Evolutionary conservation across 1,139 yeast genomes (phyloP), one percentile per base, ranked within the genome.

Genomic region (Zygotorulaspora mrakii): DNA sequence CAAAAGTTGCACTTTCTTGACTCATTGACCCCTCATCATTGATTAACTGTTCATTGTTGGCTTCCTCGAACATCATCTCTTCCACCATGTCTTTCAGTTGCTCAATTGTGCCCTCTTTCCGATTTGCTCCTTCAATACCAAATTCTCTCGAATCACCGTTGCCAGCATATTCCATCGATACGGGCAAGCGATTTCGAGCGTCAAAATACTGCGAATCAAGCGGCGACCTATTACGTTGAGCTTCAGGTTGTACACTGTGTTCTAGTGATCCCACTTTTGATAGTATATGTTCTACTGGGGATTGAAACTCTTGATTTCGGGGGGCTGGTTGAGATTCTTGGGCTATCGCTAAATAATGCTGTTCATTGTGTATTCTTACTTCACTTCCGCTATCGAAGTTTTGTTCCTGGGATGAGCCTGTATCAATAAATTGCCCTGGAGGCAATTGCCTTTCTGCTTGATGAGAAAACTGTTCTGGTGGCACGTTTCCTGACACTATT

Each of bases 31-130:
- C 42, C 5, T 39, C 44, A 9, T 37, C 40, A 13, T 51, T 52
- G 6, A 42, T 48, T 33, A 16, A 16, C 12, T 51, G 57, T 11
- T 50, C 52, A 5, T 48, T 45, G 20, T 43, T 23, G 33, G 22
- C 48, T 25, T 54, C 58, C 33, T 53, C 55, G 1, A 56, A 26
- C 25, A 62, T 54, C 57, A 65, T 54, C 17, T 62, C 53, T 33
- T 63, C 66, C n/a, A 65, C 65, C 65, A 65, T 59, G 17, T 48
- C 55, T 20, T 46, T 55, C 30, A 59, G 25, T 22, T 57, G 62
- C 18, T 55, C 55, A 24, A 56, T 47, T 2, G 57, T 49, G 25
- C 46, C 47, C 10, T 48, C 48, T 6, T 48, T 44, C 12, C 32
- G 40, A 24, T 42, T 43, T 7, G 27, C 40, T 26, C 26, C 45